A percentile compares a stretch with the other conserved stretches of the same genome.
Evolutionary conservation across 768 basidiomycete genomes (phyloP).

Genomic region (Suillus paluster): DNA sequence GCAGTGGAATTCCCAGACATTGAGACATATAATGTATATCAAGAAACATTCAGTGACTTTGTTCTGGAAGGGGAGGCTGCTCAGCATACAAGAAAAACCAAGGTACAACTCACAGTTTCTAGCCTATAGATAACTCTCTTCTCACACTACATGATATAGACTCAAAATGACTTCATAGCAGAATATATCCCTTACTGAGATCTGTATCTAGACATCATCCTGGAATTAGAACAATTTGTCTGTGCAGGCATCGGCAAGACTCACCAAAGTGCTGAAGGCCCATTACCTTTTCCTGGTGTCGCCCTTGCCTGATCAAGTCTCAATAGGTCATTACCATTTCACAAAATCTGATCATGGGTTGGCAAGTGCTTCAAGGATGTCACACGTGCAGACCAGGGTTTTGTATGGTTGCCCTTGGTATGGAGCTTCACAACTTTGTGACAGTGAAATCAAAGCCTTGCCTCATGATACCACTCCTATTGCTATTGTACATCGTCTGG

Average conservation of each 20-base stretch:
- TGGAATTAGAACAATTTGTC: slow-evolving; percentile 7
- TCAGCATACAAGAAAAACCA: slow-evolving; percentile 1
- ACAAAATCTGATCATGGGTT: slow-evolving; percentile 25
- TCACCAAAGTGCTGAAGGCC: slow-evolving; percentile 1
- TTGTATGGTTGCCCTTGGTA: slow-evolving; percentile 19
- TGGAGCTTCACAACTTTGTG: not conserved
- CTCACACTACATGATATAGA: not conserved
- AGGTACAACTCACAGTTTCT: not conserved
- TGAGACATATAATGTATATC: not conserved
- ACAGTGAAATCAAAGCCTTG: not conserved
- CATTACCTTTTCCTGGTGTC: slow-evolving; percentile 6
- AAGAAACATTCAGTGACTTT: not conserved
- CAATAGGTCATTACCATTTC: slow-evolving; percentile 11
- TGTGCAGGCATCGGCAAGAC: not conserved
- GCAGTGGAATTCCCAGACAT: not conserved
- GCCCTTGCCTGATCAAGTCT: not conserved
- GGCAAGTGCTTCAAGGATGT: slow-evolving; percentile 15
- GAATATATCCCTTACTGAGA: slow-evolving; percentile 2
- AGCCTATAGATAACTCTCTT: not conserved
- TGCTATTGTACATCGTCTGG: not conserved
- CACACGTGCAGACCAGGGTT: slow-evolving; percentile 22
- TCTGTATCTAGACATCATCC: slow-evolving; percentile 1
- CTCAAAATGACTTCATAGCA: slow-evolving; percentile 10
- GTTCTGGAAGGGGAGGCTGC: not conserved
- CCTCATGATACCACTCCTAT: not conserved